Evolutionary conservation across 1,284 basidiomycete species (phyloP).

Genomic region (Rhodotorula sp.): DNA sequence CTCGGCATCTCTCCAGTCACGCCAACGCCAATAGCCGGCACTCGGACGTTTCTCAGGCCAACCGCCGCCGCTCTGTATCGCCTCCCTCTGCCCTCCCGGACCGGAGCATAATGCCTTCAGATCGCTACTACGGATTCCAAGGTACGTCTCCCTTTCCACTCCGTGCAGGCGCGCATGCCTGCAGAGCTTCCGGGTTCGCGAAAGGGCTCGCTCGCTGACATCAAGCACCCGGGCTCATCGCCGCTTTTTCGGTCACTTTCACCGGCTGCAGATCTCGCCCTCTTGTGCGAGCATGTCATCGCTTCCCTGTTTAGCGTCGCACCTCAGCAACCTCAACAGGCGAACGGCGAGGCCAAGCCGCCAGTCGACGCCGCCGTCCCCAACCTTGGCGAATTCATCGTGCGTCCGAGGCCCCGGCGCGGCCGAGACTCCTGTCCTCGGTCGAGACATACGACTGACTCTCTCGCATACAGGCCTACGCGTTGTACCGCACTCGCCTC

Average conservation of each 20-base stretch:
- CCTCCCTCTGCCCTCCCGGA: neutral
- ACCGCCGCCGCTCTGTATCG: neutral
- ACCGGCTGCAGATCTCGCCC: constrained; percentile 38
- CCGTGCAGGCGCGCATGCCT: neutral
- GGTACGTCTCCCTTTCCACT: constrained; percentile 12
- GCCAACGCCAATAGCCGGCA: neutral
- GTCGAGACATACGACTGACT: neutral
- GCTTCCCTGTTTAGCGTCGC: constrained; percentile 38
- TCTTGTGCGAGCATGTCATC: constrained; percentile 45
- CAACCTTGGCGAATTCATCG: constrained; percentile 45
- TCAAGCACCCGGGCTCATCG: neutral
- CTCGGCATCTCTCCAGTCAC: neutral
- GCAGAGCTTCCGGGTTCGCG: neutral
- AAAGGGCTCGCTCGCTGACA: neutral
- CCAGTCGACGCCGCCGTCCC: constrained; percentile 19
- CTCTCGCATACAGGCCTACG: constrained; percentile 60
- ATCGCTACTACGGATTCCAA: constrained; percentile 38
- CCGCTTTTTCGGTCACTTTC: neutral
- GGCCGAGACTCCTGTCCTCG: neutral
- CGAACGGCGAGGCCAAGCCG: constrained; percentile 34
- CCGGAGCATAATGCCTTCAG: constrained; percentile 11
- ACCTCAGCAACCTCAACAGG: constrained; percentile 5
- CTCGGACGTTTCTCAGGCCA: neutral
- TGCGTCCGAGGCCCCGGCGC: constrained; percentile 24
- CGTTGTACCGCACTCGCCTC: constrained; percentile 80